Evolutionary conservation across 305 asterid species (phyloP).

Genomic region (Fraxinus sp.): DNA sequence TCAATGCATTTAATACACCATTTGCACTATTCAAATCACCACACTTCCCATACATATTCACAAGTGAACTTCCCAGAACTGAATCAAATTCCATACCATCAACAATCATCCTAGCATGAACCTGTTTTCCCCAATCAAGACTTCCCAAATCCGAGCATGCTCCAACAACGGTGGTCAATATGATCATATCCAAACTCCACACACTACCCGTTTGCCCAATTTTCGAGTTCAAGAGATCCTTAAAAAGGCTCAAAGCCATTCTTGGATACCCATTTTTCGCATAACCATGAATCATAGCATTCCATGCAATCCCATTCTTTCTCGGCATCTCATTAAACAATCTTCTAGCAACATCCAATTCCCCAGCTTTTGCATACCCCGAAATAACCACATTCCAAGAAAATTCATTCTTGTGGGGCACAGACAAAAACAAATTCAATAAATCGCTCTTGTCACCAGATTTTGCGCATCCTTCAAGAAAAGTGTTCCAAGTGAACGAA

Average conservation of each 20-base stretch:
- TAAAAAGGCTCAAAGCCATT: slow-evolving; percentile 51
- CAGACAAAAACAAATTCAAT: slow-evolving; percentile 42
- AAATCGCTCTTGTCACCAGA: slow-evolving; percentile 32
- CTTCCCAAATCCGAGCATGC: slow-evolving; percentile 59
- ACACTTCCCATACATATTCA: slow-evolving; percentile 78
- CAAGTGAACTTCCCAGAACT: slow-evolving; percentile 65
- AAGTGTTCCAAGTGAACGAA: slow-evolving; percentile 67
- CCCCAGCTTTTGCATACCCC: slow-evolving; percentile 50
- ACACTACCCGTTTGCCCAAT: slow-evolving; percentile 24
- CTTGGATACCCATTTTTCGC: slow-evolving; percentile 50
- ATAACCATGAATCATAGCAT: slow-evolving; percentile 66
- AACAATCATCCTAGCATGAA: slow-evolving; percentile 60
- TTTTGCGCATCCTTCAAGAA: slow-evolving; percentile 74
- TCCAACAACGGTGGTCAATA: slow-evolving; percentile 60
- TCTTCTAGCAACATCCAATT: slow-evolving; percentile 44
- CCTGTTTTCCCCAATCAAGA: slow-evolving; percentile 69
- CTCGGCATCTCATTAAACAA: slow-evolving; percentile 62
- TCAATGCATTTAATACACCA: slow-evolving; percentile 37
- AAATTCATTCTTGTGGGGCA: slow-evolving; percentile 61
- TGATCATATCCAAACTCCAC: slow-evolving; percentile 46
- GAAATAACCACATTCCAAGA: slow-evolving; percentile 75
- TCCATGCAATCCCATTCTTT: slow-evolving; percentile 63
- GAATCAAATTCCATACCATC: slow-evolving; percentile 57
- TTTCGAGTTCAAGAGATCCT: slow-evolving; percentile 45
- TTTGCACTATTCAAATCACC: slow-evolving; percentile 60